Evolutionary conservation across 2,329 filamentous ascomycete species (phyloP), one percentile per base, ranked within the genome.

Genomic region (Amphichorda felina): DNA sequence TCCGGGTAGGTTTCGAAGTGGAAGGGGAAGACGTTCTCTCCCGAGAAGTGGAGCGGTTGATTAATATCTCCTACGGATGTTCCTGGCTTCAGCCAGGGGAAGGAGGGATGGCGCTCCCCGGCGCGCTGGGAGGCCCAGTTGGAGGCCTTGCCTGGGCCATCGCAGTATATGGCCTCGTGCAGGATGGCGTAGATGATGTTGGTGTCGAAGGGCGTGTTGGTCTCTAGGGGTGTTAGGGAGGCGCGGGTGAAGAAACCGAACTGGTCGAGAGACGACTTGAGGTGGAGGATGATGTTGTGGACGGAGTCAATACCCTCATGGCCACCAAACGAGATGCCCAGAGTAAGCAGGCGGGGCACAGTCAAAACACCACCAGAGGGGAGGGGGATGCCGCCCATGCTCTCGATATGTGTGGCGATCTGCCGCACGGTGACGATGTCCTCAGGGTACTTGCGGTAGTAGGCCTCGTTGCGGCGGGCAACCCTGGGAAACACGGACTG

Each of bases 1-100:
- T 93, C 86, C 1, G 75, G 66, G 49, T 85, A 89, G 13, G 79
- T 79, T 26, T 87, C 75, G 45, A 94, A 88, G 68, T 88, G 82
- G 56, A 83, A 81, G 1, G 82, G 80, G 54, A 78, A 94, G 34
- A 94, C 73, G 86, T 94, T 95, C 61, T 96, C 89, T 40, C 88
- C 87, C 0, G 84, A 86, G 60, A 95, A 94, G 55, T 72, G 82
- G 16, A 91, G 63, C 0, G 79, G 78, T 3, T 60, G 51, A 5
- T 63, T 54, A 1, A 53, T 52, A 8, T 44, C 43, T 14, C 42
- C 40, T 2, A 46, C 43, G 4, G 47, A 42, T 21, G 46, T 43
- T 25, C 42, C 49, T 9, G 42, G 60, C 2, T 52, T 46, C 8
- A 75, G 59, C 75, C 75, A 79, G 24, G 56, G 45, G 44, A 68